Percentiles rank a stretch among this genome's conserved stretches.
Conservation (phyloP, 306 rosid genomes). For the cucumber (Cucumis sativus) region DNA sequence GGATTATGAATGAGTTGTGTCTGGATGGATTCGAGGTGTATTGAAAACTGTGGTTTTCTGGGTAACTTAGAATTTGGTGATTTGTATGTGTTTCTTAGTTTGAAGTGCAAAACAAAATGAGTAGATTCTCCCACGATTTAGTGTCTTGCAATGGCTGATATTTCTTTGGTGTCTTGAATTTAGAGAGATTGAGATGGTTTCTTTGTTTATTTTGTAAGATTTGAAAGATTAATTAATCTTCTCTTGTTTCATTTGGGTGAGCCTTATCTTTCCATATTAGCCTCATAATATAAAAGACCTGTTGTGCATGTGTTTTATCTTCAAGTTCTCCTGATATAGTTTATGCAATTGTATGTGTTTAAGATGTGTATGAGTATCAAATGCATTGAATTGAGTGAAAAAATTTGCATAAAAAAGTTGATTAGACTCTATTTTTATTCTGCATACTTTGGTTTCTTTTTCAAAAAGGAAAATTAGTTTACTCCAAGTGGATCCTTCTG, state of each 20-base stretch:
- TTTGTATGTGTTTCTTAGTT: neutral
- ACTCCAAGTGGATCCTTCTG: neutral
- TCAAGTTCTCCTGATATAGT: neutral
- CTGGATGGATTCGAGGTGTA: conserved; percentile 1
- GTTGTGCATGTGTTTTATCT: neutral
- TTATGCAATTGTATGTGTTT: neutral
- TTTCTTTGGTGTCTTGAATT: neutral
- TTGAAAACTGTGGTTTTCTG: conserved; percentile 10
- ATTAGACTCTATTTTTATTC: neutral
- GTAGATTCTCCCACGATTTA: neutral
- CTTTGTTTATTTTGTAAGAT: neutral
- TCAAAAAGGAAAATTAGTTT: neutral
- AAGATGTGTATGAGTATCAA: neutral
- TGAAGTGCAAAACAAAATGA: neutral
- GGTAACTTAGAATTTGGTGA: conserved; percentile 4
- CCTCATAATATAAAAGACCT: neutral
- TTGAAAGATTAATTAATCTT: neutral
- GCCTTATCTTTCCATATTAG: neutral
- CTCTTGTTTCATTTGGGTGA: neutral
- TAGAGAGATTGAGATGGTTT: neutral
- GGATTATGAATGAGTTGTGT: conserved; percentile 3
- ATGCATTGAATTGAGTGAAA: neutral
- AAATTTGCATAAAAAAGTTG: neutral
- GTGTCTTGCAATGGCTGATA: neutral
- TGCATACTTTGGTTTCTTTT: neutral